Percentiles rank a stretch among this genome's conserved stretches.
Evolutionary conservation across 768 basidiomycete genomes (phyloP).

Genomic region (Trametes punicea): DNA sequence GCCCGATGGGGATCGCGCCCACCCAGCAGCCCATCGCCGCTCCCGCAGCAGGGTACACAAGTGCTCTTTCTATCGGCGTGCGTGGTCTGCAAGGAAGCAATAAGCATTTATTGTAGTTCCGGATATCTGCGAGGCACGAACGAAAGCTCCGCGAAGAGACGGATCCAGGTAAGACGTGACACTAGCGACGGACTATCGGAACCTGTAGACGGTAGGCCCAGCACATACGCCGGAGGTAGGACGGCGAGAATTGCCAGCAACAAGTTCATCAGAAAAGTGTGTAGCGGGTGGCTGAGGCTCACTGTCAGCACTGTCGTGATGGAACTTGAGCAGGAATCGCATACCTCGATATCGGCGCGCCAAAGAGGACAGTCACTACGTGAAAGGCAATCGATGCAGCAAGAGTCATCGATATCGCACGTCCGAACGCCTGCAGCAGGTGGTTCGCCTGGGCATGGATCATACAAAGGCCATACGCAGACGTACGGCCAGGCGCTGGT

Average conservation of each 20-base stretch:
- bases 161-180: constrained; percentile 65
- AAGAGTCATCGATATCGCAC: constrained; percentile 53
- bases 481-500: constrained; percentile 18
- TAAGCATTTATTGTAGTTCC: not conserved
- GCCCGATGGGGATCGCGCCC: constrained; percentile 79
- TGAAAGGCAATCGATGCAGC: constrained; percentile 47
- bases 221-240: constrained; percentile 65
- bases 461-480: not conserved
- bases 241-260: constrained; percentile 63
- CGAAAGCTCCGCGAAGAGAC: constrained; percentile 81
- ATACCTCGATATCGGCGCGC: constrained; percentile 67
- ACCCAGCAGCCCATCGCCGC: constrained; percentile 74
- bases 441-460: not conserved
- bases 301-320: not conserved
- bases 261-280: constrained; percentile 68
- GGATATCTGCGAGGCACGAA: constrained; percentile 66
- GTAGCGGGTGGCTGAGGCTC: constrained; percentile 42
- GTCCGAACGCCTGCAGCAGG: constrained; percentile 42
- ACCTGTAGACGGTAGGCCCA: constrained; percentile 53
- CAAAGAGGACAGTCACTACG: constrained; percentile 58
- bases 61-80: constrained; percentile 68
- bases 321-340: constrained; percentile 11
- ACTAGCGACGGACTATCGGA: constrained; percentile 42
- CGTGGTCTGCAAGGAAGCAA: constrained; percentile 38
- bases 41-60: constrained; percentile 78